Percentiles rank a stretch among this genome's conserved stretches.
phyloP scores from a whole-genome alignment of 2,329 filamentous ascomycete species.

The Pseudogymnoascus sp. region DNA sequence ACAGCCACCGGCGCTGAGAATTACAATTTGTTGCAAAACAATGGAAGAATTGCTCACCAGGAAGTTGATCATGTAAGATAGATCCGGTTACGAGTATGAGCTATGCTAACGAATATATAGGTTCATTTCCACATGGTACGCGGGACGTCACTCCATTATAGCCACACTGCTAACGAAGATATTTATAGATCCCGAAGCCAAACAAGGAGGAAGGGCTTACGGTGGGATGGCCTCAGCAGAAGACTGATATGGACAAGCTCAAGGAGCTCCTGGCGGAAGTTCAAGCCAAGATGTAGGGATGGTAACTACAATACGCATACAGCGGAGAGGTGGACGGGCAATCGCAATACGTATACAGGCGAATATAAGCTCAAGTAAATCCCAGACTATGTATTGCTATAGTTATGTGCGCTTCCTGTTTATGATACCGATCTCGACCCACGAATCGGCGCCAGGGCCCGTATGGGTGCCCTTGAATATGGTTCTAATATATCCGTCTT shows the following conservation, averaged over 20 bases:
- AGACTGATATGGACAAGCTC: conserved; percentile 72
- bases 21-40: conserved; percentile 96
- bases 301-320: not conserved
- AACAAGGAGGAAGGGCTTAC: conserved; percentile 72
- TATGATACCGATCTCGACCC: not conserved
- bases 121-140: conserved; percentile 90
- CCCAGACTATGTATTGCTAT: conserved; percentile 8
- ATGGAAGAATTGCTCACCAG: conserved; percentile 85
- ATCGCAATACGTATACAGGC: not conserved
- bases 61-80: conserved; percentile 75
- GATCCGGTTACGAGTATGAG: conserved; percentile 10
- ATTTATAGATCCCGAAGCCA: conserved; percentile 84
- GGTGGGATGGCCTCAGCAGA: conserved; percentile 70
- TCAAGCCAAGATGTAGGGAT: conserved; percentile 73
- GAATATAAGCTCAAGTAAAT: not conserved
- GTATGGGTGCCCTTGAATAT: not conserved
- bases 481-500: conserved; percentile 1
- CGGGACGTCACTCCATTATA: not conserved
- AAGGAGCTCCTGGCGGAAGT: conserved; percentile 75
- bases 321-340: not conserved
- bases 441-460: not conserved
- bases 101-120: conserved; percentile 33
- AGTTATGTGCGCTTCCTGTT: conserved; percentile 10
- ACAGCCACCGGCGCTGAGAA: conserved; percentile 66
- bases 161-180: not conserved